Percentiles rank a stretch among this genome's conserved stretches.
Evolutionary conservation across 139 green algal genomes (phyloP).

Genomic region (Pleodorina starrii): DNA sequence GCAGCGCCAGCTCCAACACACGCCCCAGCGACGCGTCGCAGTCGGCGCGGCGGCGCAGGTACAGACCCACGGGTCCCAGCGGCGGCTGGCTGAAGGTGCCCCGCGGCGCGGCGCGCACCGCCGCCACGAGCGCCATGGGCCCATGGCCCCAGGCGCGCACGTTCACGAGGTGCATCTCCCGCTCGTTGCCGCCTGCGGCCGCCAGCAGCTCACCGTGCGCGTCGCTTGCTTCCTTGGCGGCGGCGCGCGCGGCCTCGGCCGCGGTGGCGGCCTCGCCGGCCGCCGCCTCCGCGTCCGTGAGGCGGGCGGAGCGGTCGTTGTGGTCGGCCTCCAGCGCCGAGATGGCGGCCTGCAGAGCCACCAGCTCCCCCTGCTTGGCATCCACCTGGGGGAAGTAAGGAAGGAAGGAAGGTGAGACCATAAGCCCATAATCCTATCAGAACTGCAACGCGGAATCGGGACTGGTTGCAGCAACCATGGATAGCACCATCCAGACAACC

Average conservation of each 20-base stretch:
- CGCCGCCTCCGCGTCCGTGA: background rate
- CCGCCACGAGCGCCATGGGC: background rate
- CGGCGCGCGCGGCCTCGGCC: background rate
- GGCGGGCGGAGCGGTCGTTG: background rate
- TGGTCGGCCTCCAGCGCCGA: background rate
- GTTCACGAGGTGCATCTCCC: background rate
- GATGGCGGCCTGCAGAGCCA: background rate
- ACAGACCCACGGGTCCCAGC: slow-evolving; percentile 1
- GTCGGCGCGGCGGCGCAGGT: background rate
- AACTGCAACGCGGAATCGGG: too few relatives aligned
- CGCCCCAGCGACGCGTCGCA: background rate
- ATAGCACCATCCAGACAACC: too few relatives aligned
- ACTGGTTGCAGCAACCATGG: too few relatives aligned
- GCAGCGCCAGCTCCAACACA: background rate
- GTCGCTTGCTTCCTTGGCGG: background rate
- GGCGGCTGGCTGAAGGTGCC: slow-evolving; percentile 1
- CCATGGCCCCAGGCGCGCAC: background rate
- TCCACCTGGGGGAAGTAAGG: too few relatives aligned
- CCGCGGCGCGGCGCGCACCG: background rate
- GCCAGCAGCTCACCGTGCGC: background rate
- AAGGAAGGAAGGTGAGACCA: too few relatives aligned
- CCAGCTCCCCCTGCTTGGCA: background rate
- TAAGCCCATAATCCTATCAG: too few relatives aligned
- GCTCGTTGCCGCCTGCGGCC: background rate
- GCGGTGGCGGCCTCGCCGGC: background rate